These are phyloP conservation scores for Malassezia brasiliensis DNA, from an alignment of 1,284 basidiomycete species.

Conservation along the genomic window DNA sequence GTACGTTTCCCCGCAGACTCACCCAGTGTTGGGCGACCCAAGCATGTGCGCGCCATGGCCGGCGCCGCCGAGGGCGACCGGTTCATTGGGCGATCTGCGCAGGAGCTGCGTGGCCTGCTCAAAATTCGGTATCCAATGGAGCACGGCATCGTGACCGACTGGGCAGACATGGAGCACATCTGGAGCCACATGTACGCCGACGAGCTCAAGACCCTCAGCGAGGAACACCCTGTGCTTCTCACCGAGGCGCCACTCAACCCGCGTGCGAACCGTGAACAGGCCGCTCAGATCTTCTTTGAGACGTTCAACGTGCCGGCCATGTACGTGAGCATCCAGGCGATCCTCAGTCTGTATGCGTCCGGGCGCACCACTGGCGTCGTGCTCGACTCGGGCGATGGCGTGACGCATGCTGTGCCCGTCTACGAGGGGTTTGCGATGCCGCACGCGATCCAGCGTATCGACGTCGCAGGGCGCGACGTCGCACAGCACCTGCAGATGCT, in stretches of 20 bases:
- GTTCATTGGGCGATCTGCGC: constrained; percentile 44
- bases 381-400: constrained; percentile 94
- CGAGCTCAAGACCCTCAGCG: constrained; percentile 43
- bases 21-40: constrained; percentile 37
- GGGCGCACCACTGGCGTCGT: constrained; percentile 99
- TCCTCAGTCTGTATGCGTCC: constrained; percentile 94
- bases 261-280: constrained; percentile 84
- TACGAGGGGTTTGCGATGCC: constrained; percentile 99
- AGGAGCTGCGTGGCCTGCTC: constrained; percentile 43
- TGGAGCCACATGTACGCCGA: constrained; percentile 45
- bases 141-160: constrained; percentile 47
- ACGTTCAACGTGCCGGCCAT: constrained; percentile 97
- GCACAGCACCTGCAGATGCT: constrained; percentile 91
- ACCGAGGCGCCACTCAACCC: constrained; percentile 88
- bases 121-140: constrained; percentile 47
- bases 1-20: constrained; percentile 8
- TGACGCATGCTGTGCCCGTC: constrained; percentile 96
- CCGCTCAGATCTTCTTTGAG: constrained; percentile 95
- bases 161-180: constrained; percentile 48
- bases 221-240: constrained; percentile 85
- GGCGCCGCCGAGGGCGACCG: constrained; percentile 47
- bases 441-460: constrained; percentile 86
- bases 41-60: constrained; percentile 45
- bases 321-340: constrained; percentile 93
- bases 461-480: constrained; percentile 88